Evolutionary conservation across 163 green algal genomes (phyloP), one percentile per base, ranked within the genome.

Genomic region (Trebouxia gelatinosa): DNA sequence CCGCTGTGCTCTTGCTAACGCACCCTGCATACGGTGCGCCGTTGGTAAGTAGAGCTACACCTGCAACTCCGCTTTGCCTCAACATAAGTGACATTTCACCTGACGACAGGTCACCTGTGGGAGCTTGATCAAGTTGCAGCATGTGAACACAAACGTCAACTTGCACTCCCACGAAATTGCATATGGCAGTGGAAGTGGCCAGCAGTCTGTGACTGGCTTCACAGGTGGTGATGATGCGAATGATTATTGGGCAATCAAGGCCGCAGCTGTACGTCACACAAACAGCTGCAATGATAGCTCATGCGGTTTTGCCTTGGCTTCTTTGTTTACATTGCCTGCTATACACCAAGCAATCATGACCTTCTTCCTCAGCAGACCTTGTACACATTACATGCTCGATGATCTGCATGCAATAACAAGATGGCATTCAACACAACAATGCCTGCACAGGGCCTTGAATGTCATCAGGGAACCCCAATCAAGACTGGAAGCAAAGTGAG

Each of bases 191-290:
- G 91, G 93, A 61, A 94, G 87, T 76, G 90, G 93, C 17, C 95
- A 98, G 84, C 94, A 98, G 78, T 95, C 88, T 1, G 94, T 98
- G 6, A 98, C 95, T 5, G 90, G 83, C 83, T 74, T 86, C 87
- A 9, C 79, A 80, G 23, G 80, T 64, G 37, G 34, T 16, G 50
- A 96, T 50, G 91, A 96, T 66, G 85, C 80, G 2, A 87, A 91
- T 50, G 94, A 89, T 85, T 93, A 96, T 13, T 98, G 94, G 94
- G 78, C 90, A 5, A 84, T 97, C 6, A 78, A 86, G 9, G 85
- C 82, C 5, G 32, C 80, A 3, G 21, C 85, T 80, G 92, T 68
- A 13, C 19, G 3, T 0, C 58, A 29, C 26, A 57, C 43, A 6
- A 75, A n/a, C 64, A 4, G 23, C 65, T 70, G 1, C 35, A 2